Base-by-base conservation (phyloP, 345 rosid genomes). In the Gossypium longicalyx region DNA sequence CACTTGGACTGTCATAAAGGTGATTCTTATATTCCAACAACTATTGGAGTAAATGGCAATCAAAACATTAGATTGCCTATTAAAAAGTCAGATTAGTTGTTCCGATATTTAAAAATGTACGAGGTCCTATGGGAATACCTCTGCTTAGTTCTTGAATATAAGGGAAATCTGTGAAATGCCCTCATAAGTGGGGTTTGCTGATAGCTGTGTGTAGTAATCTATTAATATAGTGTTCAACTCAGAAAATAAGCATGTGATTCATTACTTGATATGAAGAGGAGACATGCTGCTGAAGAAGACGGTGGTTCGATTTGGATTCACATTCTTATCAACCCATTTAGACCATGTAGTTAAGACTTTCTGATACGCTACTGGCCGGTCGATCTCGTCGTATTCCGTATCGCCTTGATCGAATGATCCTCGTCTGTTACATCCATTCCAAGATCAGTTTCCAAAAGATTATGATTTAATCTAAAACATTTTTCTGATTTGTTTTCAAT, bases 201-300 rank as follows among this genome's bases (percentile, higher is more conserved):
- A 52, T 34, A 34, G 38, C 38, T 34, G 38, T 34, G 7, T 34
- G 41, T 34, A 34, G 41, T 5, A 5, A 34, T 5, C 7, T 4
- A 34, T 34, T 34, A 34, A 34, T 34, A 34, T 5, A 34, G 41
- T 34, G 7, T 5, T 34, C 41, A 17, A 17, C 20, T 53, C n/a
- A 17, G 19, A 53, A n/a, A 20, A n/a, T 19, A 10, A 53, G 58
- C 2, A 53, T 17, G 10, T 53, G 58, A 53, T 53, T 53, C 19
- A 7, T 57, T 57, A 57, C 62, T 27, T 57, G 84, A 86, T 89
- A 67, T 95, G 99, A 3, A 88, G 85, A 73, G 99, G 98, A 67
- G 97, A 91, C 98, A 73, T 89, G 96, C 93, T 95, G 80, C 74
- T 85, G 82, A 95, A 95, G 97, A 95, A 95, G 60, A 93, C 97